Base-by-base conservation (phyloP, 768 basidiomycete species). In the Gloeophyllum trabeum region DNA sequence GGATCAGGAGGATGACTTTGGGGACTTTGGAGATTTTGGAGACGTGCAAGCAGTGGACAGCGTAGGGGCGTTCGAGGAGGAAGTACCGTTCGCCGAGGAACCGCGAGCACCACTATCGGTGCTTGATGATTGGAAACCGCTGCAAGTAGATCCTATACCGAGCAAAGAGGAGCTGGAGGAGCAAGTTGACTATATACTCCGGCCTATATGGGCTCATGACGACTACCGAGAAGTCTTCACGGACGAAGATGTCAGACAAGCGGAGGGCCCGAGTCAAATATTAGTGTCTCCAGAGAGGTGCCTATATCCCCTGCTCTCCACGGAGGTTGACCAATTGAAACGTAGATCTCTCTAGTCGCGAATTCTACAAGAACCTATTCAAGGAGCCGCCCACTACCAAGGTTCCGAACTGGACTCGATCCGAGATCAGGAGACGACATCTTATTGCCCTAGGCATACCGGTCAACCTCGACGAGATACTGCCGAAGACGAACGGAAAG, bases 321-420 rank as follows among this genome's bases (percentile, higher is more conserved):
- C 40, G 18, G 22, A 10, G 50, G 39, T 42, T 18, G 16, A 13
- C 30, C 35, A 23, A 43, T 28, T 36, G 35, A 47, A 44, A 50
- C 50, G 42, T 43, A 47, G 40, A 46, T 54, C 49, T 54, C 50
- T 48, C 41, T 54, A 94, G 92, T 59, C 90, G 90, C 38, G 73
- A 81, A 46, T 61, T 90, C 41, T 89, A 90, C 60, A 76, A 77
- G 43, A 66, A 71, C 45, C 69, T 93, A 14, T 56, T 88, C 28
- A 71, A 81, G 48, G 71, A 80, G 1, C 78, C 83, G 2, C 81
- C 86, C 24, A 74, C 80, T 6, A 81, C 75, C 35, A 79, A 83
- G 56, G 81, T 87, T n/a, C 80, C 90, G 41, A 93, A 88, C 52
- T 97, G 93, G 93, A 92, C 80, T 40, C 81, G 90, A 37, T 94